These are phyloP conservation scores for Wickerhamomyces sydowiorum DNA, from an alignment of 805 yeast genomes.

Conservation along the genomic window DNA sequence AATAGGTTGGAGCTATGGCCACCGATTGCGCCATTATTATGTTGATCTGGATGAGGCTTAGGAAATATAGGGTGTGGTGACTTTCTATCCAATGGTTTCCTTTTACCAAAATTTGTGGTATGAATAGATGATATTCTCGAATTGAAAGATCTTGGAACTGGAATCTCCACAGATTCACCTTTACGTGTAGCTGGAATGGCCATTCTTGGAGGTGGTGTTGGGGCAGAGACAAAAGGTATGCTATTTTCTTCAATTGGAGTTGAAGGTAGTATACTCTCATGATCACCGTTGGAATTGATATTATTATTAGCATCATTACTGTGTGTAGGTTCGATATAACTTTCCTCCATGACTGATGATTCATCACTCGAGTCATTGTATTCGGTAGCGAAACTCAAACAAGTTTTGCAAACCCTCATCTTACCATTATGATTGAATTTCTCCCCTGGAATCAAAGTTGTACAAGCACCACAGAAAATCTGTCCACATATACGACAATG, in stretches of 20 bases:
- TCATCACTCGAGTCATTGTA: conserved; percentile 76
- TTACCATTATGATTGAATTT: conserved; percentile 59
- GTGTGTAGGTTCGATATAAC: conserved; percentile 16
- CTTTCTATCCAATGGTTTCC: conserved; percentile 15
- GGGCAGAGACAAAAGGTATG: conserved; percentile 26
- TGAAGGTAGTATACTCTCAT: conserved; percentile 9
- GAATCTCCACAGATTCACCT: conserved; percentile 76
- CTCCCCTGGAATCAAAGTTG: conserved; percentile 63
- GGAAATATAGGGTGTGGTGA: conserved; percentile 7
- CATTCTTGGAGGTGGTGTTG: conserved; percentile 62
- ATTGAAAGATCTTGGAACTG: conserved; percentile 26
- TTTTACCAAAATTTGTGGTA: conserved; percentile 19
- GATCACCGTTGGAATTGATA: conserved; percentile 10
- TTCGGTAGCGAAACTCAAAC: conserved; percentile 55
- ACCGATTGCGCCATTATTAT: not conserved
- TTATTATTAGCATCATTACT: conserved; percentile 16
- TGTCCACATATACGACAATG: conserved; percentile 97
- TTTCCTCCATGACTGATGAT: conserved; percentile 34
- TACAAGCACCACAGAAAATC: conserved; percentile 83
- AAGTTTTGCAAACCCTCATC: conserved; percentile 72
- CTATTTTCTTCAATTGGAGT: conserved; percentile 16
- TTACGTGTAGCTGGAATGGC: conserved; percentile 78
- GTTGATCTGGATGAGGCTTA: conserved; percentile 6
- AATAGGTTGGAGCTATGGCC: not conserved
- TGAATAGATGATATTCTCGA: conserved; percentile 20